A percentile compares a stretch with the other conserved stretches of the same genome.
phyloP scores from a whole-genome alignment of 2,329 filamentous ascomycete genomes.

The Bipolaris bicolor region DNA sequence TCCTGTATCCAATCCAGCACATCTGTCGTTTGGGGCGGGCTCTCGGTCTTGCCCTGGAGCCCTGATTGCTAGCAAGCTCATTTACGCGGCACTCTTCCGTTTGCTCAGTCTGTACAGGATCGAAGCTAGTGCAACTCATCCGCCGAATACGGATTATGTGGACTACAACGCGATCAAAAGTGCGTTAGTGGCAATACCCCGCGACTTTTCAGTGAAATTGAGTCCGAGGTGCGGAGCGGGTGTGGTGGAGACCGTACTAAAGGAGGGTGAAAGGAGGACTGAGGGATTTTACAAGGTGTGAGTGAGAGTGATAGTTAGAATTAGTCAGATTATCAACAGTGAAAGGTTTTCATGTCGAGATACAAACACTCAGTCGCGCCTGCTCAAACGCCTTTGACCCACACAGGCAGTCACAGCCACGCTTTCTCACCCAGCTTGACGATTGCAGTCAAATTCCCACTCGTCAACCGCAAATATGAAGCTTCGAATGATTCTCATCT shows the following conservation, averaged over 20 bases:
- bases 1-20: conserved; percentile 37
- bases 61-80: conserved; percentile 57
- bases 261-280: conserved; percentile 54
- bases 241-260: conserved; percentile 51
- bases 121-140: conserved; percentile 55
- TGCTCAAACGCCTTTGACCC: not conserved
- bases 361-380: not conserved
- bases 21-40: conserved; percentile 61
- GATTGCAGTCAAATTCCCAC: not conserved
- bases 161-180: conserved; percentile 67
- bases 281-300: conserved; percentile 55
- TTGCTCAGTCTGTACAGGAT: conserved; percentile 59
- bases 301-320: not conserved
- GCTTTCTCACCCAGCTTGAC: not conserved
- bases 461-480: not conserved
- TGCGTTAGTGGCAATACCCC: conserved; percentile 65
- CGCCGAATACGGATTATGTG: conserved; percentile 67
- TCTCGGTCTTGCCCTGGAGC: conserved; percentile 60
- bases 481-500: not conserved
- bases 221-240: conserved; percentile 55
- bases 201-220: conserved; percentile 64
- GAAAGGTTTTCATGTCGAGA: too few species aligned
- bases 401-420: not conserved
- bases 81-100: conserved; percentile 59
- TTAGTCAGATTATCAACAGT: too few species aligned